Base-by-base conservation (phyloP, 495 filamentous ascomycete genomes). In the Annulohypoxylon maeteangense region DNA sequence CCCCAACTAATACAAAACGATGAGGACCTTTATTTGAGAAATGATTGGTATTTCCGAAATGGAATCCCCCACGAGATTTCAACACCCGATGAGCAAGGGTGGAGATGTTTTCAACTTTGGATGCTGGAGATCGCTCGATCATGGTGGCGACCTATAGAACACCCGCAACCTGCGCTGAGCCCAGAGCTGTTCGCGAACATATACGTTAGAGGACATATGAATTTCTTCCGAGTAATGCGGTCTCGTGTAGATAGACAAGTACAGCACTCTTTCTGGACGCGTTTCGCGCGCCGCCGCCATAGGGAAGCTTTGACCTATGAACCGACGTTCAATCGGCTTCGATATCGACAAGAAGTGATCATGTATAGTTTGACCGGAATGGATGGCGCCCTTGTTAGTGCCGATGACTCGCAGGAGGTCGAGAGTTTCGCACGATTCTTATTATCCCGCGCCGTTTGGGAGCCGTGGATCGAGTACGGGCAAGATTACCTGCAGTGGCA, bases 11-110 rank as follows among this genome's bases (percentile, higher is more conserved):
- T n/a, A n/a, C n/a, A n/a, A n/a, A n/a, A 25, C 20, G n/a, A 23
- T 25, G 12, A 7, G 18, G 31, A 32, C 31, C 31, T 32, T 23
- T 48, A 48, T 48, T 18, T 16, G 4, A 16, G 14, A 5, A 14
- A 50, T 11, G 47, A 51, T 14, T 27, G 7, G 1, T 67, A 67
- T 14, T 14, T 32, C 16, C 16, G 11, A 7, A 31, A 38, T 12
- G 62, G 57, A 0, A 60, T 73, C 4, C 65, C 65, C 4, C 61
- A 73, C 23, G 55, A 65, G 22, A 42, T 73, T 1, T 50, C 54
- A 11, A 1, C 20, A 10, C n/a, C 29, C 10, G 7, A 25, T 7
- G 7, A n/a, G 23, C 2, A 18, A 34, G 25, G 22, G 3, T 64
- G 1, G 2, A 54, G 36, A 2, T 25, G 31, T 4, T 66, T 73